Evolutionary conservation across 83 land plant species (phyloP), one percentile per base, ranked within the genome.

Genomic region (Picea engelmannii): DNA sequence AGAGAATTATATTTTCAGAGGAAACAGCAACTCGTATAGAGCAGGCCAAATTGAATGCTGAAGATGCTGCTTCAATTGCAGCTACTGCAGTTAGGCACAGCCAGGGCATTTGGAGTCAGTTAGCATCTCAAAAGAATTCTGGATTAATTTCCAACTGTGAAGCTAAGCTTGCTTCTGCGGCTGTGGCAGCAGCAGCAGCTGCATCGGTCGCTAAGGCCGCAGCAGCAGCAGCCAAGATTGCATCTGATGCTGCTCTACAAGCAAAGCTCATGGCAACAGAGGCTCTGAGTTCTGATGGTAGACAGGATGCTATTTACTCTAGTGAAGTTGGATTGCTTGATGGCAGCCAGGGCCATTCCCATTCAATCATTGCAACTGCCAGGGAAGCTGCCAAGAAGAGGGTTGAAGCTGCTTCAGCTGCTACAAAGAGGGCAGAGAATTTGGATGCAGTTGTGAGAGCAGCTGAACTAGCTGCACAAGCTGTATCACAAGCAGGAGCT

Each of bases 121-220:
- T 95, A 60, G 86, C 83, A 9, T 64, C 82, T 59, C 88, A 90
- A 58, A 84, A 81, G 52, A 87, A 83, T 74, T 84, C 94, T 52
- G 88, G 90, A n/a, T 69, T 91, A 38, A 62, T 76, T n/a, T 75
- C 85, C n/a, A 92, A 89, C 10, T 77, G 64, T 79, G 96, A 92
- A 85, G 74, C 87, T n/a, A 86, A 92, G 60, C 77, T 96, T 44
- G 92, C 95, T 76, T 89, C 98, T 79, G 90, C 96, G 42, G 90
- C 93, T 78, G 91, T 89, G 65, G 93, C 96, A n/a, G 86, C 90
- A 38, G 89, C 93, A 24, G 96, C 99, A 5, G 95, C 99, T 80
- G 98, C 95, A 62, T 89, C 96, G 61, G 98, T 96, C 81, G 96
- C 99, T 83, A 95, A 91, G 84, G 96, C 98, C 7, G 99, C 99